Evolutionary conservation across 2,329 filamentous ascomycete species (phyloP).

Genomic region (Colletotrichum spaethianum): DNA sequence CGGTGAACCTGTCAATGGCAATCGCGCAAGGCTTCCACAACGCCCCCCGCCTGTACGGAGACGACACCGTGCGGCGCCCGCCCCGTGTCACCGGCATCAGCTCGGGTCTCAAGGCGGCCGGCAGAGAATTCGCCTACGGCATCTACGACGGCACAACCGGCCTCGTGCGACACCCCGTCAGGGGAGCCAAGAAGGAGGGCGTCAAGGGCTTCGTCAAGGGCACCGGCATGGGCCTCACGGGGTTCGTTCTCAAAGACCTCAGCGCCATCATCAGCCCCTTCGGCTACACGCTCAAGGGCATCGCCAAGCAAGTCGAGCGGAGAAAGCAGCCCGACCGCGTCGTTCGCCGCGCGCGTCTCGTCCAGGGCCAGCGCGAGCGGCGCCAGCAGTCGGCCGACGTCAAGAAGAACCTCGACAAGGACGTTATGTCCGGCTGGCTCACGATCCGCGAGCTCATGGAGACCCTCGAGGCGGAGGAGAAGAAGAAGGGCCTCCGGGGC

Average conservation of each 20-base stretch:
- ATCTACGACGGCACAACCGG: conserved; percentile 77
- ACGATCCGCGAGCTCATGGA: conserved; percentile 58
- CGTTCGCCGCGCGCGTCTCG: conserved; percentile 70
- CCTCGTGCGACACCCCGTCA: conserved; percentile 71
- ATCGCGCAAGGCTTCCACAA: conserved; percentile 80
- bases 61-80: conserved; percentile 76
- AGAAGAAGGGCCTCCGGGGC: conserved; percentile 52
- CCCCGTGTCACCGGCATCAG: conserved; percentile 75
- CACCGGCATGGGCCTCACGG: conserved; percentile 73
- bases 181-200: conserved; percentile 69
- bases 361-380: conserved; percentile 68
- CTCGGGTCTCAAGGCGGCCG: conserved; percentile 73
- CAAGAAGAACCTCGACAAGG: conserved; percentile 47
- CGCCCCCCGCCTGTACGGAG: conserved; percentile 78
- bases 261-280: conserved; percentile 72
- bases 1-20: conserved; percentile 73
- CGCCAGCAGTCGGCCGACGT: conserved; percentile 51
- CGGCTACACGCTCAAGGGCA: conserved; percentile 75
- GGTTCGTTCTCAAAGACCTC: conserved; percentile 76
- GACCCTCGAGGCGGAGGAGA: conserved; percentile 52
- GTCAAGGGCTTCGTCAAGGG: conserved; percentile 64
- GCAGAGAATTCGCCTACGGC: conserved; percentile 73
- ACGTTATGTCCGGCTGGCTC: conserved; percentile 58
- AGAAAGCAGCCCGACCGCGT: conserved; percentile 66
- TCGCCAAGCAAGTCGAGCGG: conserved; percentile 72